These are phyloP conservation scores for Thelephora aurantiotincta DNA, from an alignment of 768 basidiomycete genomes.

Conservation along the genomic window DNA sequence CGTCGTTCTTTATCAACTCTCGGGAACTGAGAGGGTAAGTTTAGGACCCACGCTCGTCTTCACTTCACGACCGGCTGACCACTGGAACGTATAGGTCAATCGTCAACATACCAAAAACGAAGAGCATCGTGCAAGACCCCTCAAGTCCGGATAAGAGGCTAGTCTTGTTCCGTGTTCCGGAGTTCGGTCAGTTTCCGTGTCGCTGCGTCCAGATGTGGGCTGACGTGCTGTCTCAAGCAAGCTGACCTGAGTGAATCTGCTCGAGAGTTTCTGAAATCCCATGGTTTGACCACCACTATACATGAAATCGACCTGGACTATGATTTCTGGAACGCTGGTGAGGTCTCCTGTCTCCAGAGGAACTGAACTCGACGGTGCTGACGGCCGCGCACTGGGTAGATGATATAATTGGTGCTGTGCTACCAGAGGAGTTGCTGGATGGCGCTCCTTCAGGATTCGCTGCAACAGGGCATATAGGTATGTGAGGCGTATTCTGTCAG, in stretches of 20 bases:
- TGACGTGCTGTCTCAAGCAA: slow-evolving; percentile 29
- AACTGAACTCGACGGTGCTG: not conserved
- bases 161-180: slow-evolving; percentile 47
- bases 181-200: slow-evolving; percentile 32
- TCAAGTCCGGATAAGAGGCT: slow-evolving; percentile 37
- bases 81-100: slow-evolving; percentile 29
- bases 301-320: slow-evolving; percentile 62
- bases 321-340: slow-evolving; percentile 82
- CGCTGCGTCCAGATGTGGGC: slow-evolving; percentile 1
- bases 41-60: slow-evolving; percentile 6
- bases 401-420: slow-evolving; percentile 68
- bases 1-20: slow-evolving; percentile 41
- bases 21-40: slow-evolving; percentile 45
- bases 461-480: slow-evolving; percentile 83
- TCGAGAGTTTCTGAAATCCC: slow-evolving; percentile 37
- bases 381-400: slow-evolving; percentile 26
- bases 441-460: slow-evolving; percentile 83
- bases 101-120: slow-evolving; percentile 56
- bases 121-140: slow-evolving; percentile 40
- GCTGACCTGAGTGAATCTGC: slow-evolving; percentile 51
- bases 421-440: slow-evolving; percentile 67
- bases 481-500: slow-evolving; percentile 10
- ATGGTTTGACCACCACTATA: slow-evolving; percentile 38
- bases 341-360: slow-evolving; percentile 4
- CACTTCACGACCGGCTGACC: slow-evolving; percentile 6